phyloP scores from a whole-genome alignment of 305 asterid species.

The Coffea humblotiana region DNA sequence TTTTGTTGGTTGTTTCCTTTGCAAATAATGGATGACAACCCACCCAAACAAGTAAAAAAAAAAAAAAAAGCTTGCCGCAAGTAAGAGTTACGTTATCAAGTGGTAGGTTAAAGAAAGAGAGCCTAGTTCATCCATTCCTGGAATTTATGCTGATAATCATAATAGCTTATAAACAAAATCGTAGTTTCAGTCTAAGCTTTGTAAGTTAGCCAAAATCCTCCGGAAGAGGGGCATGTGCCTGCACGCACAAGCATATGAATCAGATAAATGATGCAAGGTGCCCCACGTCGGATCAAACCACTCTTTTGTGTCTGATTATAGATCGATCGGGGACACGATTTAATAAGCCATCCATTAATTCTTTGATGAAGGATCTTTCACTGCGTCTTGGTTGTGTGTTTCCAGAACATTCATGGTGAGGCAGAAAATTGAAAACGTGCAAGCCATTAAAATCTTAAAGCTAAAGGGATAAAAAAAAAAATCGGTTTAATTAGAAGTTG shows the following conservation, averaged over 20 bases:
- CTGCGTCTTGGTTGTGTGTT: background rate
- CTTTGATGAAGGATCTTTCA: background rate
- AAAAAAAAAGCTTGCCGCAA: too few relatives aligned
- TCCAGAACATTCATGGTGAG: background rate
- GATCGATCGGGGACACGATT: background rate
- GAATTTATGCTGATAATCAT: background rate
- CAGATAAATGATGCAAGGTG: constrained; percentile 8
- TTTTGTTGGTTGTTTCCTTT: too few relatives aligned
- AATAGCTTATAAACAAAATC: background rate
- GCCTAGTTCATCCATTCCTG: background rate
- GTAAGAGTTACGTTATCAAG: background rate
- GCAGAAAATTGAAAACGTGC: constrained; percentile 6
- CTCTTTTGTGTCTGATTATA: background rate
- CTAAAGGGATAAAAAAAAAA: background rate
- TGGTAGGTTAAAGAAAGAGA: background rate
- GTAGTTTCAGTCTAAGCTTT: background rate
- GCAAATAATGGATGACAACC: too few relatives aligned
- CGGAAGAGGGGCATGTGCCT: constrained; percentile 18
- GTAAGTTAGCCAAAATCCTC: constrained; percentile 6
- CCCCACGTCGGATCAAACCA: background rate
- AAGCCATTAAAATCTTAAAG: background rate
- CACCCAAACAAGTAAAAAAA: too few relatives aligned
- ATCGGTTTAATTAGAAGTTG: background rate
- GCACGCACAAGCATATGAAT: background rate
- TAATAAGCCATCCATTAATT: background rate